Conservation (phyloP, 768 basidiomycete genomes). For the Macrolepiota dolichaula region DNA sequence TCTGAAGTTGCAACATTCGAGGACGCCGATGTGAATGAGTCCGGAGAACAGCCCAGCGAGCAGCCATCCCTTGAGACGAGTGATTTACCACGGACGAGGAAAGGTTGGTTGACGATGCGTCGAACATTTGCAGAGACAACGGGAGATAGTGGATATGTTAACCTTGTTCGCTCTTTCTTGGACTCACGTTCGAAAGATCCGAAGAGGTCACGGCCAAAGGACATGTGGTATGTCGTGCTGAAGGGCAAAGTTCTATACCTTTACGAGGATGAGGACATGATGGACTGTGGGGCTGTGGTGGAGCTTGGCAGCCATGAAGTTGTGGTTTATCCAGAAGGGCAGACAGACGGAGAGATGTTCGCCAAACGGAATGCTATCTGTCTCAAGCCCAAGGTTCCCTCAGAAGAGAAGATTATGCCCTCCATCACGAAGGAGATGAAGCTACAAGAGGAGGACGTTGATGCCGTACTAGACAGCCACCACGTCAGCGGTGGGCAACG, state of each 20-base stretch:
- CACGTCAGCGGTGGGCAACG: conserved; percentile 24
- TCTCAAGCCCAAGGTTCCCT: conserved; percentile 48
- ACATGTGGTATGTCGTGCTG: conserved; percentile 89
- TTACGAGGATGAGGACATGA: conserved; percentile 90
- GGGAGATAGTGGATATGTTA: conserved; percentile 69
- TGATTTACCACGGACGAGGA: conserved; percentile 64
- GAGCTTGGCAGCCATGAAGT: conserved; percentile 81
- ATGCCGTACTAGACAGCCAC: conserved; percentile 26
- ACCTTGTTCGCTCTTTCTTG: conserved; percentile 74
- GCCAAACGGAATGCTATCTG: conserved; percentile 88
- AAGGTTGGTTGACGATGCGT: conserved; percentile 82
- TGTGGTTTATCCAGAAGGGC: conserved; percentile 67
- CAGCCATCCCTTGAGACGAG: conserved; percentile 35
- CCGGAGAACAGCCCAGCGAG: conserved; percentile 12
- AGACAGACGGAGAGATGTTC: conserved; percentile 87
- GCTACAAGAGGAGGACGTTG: conserved; percentile 29
- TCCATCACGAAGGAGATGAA: conserved; percentile 54
- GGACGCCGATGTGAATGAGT: conserved; percentile 27
- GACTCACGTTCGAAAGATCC: conserved; percentile 85
- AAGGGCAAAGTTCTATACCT: conserved; percentile 91
- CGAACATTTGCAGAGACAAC: conserved; percentile 69
- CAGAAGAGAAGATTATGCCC: conserved; percentile 35
- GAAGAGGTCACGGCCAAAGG: conserved; percentile 79
- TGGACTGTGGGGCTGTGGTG: conserved; percentile 88
- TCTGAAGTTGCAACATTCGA: conserved; percentile 24